Evolutionary conservation across 768 basidiomycete genomes (phyloP).

Genomic region (Macrocybe gigantea): DNA sequence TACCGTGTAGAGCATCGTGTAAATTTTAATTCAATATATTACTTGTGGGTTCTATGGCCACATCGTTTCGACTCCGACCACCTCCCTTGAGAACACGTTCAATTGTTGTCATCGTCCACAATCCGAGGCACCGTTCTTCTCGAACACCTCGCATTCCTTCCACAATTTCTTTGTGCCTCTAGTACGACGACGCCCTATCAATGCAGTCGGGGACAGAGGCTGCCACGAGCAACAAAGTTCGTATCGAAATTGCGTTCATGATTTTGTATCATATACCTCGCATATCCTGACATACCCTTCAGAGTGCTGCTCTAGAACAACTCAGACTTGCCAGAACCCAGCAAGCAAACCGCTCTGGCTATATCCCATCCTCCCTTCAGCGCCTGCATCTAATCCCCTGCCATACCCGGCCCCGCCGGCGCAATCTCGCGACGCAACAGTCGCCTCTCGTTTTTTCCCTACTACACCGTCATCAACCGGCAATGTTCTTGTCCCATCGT

Average conservation of each 20-base stretch:
- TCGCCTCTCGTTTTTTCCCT: slow-evolving; percentile 56
- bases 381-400: slow-evolving; percentile 20
- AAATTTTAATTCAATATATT: no score
- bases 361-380: slow-evolving; percentile 14
- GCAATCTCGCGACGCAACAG: slow-evolving; percentile 76
- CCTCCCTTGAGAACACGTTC: no score
- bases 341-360: slow-evolving; percentile 18
- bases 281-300: slow-evolving; percentile 11
- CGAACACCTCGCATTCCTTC: neutral
- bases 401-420: slow-evolving; percentile 34
- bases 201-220: slow-evolving; percentile 46
- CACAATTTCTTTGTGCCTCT: slow-evolving; percentile 6
- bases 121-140: no score
- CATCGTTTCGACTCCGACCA: no score
- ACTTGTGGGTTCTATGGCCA: no score
- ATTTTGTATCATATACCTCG: slow-evolving; percentile 11
- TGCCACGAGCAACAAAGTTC: slow-evolving; percentile 45
- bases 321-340: slow-evolving; percentile 37
- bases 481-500: slow-evolving; percentile 69
- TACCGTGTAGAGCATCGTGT: no score
- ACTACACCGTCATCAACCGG: slow-evolving; percentile 40
- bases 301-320: slow-evolving; percentile 41
- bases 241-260: slow-evolving; percentile 14
- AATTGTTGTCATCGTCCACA: no score
- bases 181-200: slow-evolving; percentile 16